Evolutionary conservation across 2,329 filamentous ascomycete genomes (phyloP).

Genomic region (Epichloe scottii): DNA sequence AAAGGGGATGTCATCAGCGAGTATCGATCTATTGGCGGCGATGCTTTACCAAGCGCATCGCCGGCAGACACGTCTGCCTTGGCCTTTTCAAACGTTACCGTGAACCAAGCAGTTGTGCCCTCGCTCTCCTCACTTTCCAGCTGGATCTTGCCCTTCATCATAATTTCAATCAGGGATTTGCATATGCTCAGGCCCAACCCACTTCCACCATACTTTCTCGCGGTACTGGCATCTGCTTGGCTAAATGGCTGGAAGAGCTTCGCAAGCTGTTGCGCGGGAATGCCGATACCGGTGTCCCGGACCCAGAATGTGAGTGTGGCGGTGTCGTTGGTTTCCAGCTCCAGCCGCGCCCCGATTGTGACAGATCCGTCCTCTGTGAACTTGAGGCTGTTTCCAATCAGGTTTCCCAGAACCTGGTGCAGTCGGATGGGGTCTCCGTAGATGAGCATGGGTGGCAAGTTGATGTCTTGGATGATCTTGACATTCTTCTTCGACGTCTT

Average conservation of each 20-base stretch:
- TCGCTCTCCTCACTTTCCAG: constrained; percentile 63
- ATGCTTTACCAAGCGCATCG: constrained; percentile 31
- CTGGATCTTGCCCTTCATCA: constrained; percentile 77
- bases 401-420: constrained; percentile 62
- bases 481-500: constrained; percentile 51
- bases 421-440: constrained; percentile 54
- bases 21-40: constrained; percentile 24
- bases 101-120: constrained; percentile 66
- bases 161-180: constrained; percentile 85
- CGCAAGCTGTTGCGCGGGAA: constrained; percentile 66
- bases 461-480: constrained; percentile 57
- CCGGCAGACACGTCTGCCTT: constrained; percentile 46
- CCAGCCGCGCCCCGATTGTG: constrained; percentile 65
- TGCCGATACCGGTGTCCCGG: constrained; percentile 82
- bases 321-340: constrained; percentile 55
- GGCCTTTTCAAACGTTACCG: constrained; percentile 75
- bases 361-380: constrained; percentile 82
- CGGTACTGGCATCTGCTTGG: constrained; percentile 83
- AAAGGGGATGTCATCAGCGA: constrained; percentile 16
- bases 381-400: constrained; percentile 87
- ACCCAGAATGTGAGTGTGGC: constrained; percentile 77
- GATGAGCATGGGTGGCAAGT: constrained; percentile 59
- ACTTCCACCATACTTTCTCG: constrained; percentile 82
- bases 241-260: constrained; percentile 89
- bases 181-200: constrained; percentile 87